Conservation (phyloP, 1,284 basidiomycete species). For the Cryptococcus sp. region DNA sequence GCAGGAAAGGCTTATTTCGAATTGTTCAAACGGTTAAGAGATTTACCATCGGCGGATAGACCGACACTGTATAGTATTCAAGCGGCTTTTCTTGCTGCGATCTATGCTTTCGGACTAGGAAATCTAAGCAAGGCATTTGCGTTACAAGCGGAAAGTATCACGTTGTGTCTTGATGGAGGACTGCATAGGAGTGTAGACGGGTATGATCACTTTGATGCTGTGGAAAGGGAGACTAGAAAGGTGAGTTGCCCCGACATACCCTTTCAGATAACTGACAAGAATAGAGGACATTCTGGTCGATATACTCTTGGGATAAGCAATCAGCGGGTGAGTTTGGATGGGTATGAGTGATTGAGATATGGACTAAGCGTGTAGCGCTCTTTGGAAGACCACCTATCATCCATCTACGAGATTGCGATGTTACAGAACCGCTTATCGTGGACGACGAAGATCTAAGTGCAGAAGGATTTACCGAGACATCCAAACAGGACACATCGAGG, state of each 20-base stretch:
- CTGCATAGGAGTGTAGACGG: slow-evolving; percentile 77
- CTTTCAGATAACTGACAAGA: background rate
- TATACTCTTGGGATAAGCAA: slow-evolving; percentile 90
- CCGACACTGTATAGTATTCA: slow-evolving; percentile 86
- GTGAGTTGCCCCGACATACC: slow-evolving; percentile 13
- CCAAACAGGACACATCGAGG: slow-evolving; percentile 55
- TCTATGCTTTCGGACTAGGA: slow-evolving; percentile 80
- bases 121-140: slow-evolving; percentile 80
- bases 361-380: slow-evolving; percentile 68
- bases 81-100: slow-evolving; percentile 75
- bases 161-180: slow-evolving; percentile 74
- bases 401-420: slow-evolving; percentile 77
- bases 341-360: background rate
- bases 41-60: slow-evolving; percentile 75
- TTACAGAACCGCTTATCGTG: slow-evolving; percentile 72
- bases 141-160: slow-evolving; percentile 74
- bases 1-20: slow-evolving; percentile 89
- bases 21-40: slow-evolving; percentile 73
- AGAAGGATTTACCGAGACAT: slow-evolving; percentile 64
- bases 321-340: slow-evolving; percentile 27
- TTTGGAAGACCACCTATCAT: slow-evolving; percentile 82
- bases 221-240: slow-evolving; percentile 81
- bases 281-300: slow-evolving; percentile 81
- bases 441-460: slow-evolving; percentile 80
- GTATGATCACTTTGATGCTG: slow-evolving; percentile 80